A percentile compares a stretch with the other conserved stretches of the same genome.
Conservation (phyloP, 2,329 filamentous ascomycete species). For the Botrytis paeoniae region DNA sequence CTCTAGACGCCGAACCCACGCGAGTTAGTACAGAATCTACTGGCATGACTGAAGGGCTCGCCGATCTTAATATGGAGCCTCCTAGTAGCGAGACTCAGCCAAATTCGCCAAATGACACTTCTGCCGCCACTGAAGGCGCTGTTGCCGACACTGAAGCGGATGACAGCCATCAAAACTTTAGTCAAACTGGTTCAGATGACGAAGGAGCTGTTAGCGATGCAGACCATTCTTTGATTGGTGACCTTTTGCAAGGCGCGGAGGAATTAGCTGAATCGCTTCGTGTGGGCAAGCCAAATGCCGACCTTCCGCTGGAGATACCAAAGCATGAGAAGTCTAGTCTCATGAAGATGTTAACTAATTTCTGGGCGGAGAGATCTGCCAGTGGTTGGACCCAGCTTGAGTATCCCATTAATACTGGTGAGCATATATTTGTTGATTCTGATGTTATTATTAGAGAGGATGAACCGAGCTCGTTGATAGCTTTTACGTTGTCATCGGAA, state of each 20-base stretch:
- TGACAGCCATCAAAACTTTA: constrained; percentile 47
- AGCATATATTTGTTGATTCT: constrained; percentile 95
- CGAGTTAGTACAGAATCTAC: constrained; percentile 36
- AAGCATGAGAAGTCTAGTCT: constrained; percentile 91
- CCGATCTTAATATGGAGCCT: constrained; percentile 30
- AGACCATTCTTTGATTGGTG: constrained; percentile 66
- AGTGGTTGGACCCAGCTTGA: constrained; percentile 92
- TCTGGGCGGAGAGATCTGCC: constrained; percentile 96
- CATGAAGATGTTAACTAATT: constrained; percentile 93
- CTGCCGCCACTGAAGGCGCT: constrained; percentile 33
- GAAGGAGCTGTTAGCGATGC: constrained; percentile 68
- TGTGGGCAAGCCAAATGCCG: constrained; percentile 52
- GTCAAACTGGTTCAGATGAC: constrained; percentile 64
- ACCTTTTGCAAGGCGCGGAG: constrained; percentile 62
- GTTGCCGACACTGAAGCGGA: constrained; percentile 42
- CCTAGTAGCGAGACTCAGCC: constrained; percentile 23
- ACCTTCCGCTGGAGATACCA: constrained; percentile 70
- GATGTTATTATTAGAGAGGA: constrained; percentile 97
- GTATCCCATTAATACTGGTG: constrained; percentile 81
- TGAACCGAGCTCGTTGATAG: constrained; percentile 93
- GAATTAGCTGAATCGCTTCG: constrained; percentile 59
- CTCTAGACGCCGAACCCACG: constrained; percentile 29
- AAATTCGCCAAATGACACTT: constrained; percentile 35
- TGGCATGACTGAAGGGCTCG: constrained; percentile 36
- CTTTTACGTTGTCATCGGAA: constrained; percentile 81